Percentiles rank a stretch among this genome's conserved stretches.
Conservation (phyloP, 768 basidiomycete species). For the Auriscalpium orientale region DNA sequence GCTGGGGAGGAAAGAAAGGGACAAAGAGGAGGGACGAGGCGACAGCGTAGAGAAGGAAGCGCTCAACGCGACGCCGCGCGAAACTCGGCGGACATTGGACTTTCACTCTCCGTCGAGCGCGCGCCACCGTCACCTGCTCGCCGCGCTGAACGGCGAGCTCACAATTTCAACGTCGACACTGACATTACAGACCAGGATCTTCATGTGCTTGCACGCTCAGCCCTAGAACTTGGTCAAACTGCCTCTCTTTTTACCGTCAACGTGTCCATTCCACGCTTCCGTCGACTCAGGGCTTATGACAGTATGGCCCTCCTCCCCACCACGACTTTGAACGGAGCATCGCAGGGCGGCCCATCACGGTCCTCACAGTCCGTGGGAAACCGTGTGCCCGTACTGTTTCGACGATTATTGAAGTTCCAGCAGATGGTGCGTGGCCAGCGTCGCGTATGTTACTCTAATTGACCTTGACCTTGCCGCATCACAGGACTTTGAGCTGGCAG, state of each 20-base stretch:
- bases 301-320: conserved; percentile 22
- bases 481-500: conserved; percentile 94
- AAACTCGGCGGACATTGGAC: too few relatives aligned
- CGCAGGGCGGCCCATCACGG: conserved; percentile 11
- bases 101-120: too few relatives aligned
- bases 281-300: conserved; percentile 12
- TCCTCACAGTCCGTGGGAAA: conserved; percentile 29
- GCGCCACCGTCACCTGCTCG: too few relatives aligned
- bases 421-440: conserved; percentile 60
- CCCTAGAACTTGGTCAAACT: too few relatives aligned
- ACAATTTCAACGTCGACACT: too few relatives aligned
- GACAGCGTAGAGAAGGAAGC: conserved; percentile 6
- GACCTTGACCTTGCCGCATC: background rate
- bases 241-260: conserved; percentile 1
- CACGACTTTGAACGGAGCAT: conserved; percentile 9
- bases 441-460: background rate
- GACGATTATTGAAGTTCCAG: conserved; percentile 71
- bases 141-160: too few relatives aligned
- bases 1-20: conserved; percentile 8
- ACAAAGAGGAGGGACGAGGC: conserved; percentile 14
- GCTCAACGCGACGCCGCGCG: background rate
- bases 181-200: background rate
- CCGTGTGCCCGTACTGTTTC: conserved; percentile 74
- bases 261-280: conserved; percentile 14
- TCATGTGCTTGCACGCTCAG: background rate